Evolutionary conservation across 495 filamentous ascomycete species (phyloP).

Genomic region (Hypoxylon rickii): DNA sequence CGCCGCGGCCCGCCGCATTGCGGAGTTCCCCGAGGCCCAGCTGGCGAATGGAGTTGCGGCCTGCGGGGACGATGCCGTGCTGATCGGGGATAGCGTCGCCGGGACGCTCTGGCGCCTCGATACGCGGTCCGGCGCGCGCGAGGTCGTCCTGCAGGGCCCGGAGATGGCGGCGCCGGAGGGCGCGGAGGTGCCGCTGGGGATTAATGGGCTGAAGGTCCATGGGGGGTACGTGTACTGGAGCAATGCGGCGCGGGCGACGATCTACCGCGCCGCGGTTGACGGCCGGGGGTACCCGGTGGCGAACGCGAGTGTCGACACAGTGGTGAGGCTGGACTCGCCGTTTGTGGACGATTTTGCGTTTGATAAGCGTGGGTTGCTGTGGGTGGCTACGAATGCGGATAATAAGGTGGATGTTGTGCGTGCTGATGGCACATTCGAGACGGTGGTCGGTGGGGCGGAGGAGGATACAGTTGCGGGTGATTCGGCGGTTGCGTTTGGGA

Average conservation of each 20-base stretch:
- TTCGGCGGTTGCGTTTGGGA: conserved; percentile 40
- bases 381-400: conserved; percentile 35
- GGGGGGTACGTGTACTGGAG: conserved; percentile 47
- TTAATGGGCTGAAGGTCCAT: conserved; percentile 48
- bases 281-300: conserved; percentile 32
- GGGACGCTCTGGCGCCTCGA: conserved; percentile 45
- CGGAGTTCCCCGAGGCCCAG: conserved; percentile 39
- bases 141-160: conserved; percentile 23
- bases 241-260: conserved; percentile 43
- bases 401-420: conserved; percentile 35
- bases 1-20: conserved; percentile 33
- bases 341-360: conserved; percentile 47
- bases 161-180: conserved; percentile 15
- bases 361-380: conserved; percentile 34
- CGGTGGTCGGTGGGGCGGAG: conserved; percentile 35
- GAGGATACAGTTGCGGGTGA: conserved; percentile 31
- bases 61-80: conserved; percentile 9
- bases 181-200: conserved; percentile 38
- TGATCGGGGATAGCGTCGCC: conserved; percentile 44
- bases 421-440: conserved; percentile 23
- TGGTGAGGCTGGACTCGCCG: conserved; percentile 21
- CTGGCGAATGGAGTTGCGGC: conserved; percentile 46
- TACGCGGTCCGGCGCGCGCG: conserved; percentile 28
- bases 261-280: conserved; percentile 40
- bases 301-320: conserved; percentile 10